phyloP scores from a whole-genome alignment of 1,139 yeast genomes.

The Saccharomyces hybrid region DNA sequence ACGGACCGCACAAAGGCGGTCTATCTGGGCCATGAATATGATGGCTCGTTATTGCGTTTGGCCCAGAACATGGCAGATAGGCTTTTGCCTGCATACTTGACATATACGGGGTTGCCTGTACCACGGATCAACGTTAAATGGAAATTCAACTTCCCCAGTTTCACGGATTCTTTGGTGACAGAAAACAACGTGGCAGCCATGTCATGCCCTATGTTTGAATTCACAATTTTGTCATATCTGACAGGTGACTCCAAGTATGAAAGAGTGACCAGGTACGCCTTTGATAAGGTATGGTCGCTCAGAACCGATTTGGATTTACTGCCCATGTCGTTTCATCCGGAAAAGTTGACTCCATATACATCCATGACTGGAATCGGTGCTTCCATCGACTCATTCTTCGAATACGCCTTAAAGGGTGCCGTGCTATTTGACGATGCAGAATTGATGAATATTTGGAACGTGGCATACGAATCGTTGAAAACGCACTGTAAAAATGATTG shows the following conservation, averaged over 20 bases:
- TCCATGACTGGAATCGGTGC: conserved; percentile 80
- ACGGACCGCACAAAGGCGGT: conserved; percentile 45
- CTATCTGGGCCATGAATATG: conserved; percentile 42
- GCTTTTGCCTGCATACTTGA: conserved; percentile 58
- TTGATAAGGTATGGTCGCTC: conserved; percentile 62
- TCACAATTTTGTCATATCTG: conserved; percentile 61
- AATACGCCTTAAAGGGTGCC: conserved; percentile 73
- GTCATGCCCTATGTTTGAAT: conserved; percentile 72
- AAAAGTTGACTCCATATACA: conserved; percentile 49
- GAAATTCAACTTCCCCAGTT: neutral
- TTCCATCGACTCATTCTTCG: conserved; percentile 87
- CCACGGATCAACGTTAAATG: conserved; percentile 60
- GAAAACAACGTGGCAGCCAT: conserved; percentile 89
- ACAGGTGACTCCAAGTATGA: conserved; percentile 73
- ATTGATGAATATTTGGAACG: conserved; percentile 52
- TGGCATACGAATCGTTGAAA: conserved; percentile 50
- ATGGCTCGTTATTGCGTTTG: conserved; percentile 58
- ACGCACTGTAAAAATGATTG: conserved; percentile 45
- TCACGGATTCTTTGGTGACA: conserved; percentile 19
- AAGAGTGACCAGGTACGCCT: conserved; percentile 51
- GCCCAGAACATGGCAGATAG: conserved; percentile 70
- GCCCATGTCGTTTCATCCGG: conserved; percentile 72
- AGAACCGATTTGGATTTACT: conserved; percentile 56
- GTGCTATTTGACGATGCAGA: conserved; percentile 63
- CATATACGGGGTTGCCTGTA: conserved; percentile 54